phyloP scores from a whole-genome alignment of 495 filamentous ascomycete genomes.

The Hypoxylon crocopeplum region DNA sequence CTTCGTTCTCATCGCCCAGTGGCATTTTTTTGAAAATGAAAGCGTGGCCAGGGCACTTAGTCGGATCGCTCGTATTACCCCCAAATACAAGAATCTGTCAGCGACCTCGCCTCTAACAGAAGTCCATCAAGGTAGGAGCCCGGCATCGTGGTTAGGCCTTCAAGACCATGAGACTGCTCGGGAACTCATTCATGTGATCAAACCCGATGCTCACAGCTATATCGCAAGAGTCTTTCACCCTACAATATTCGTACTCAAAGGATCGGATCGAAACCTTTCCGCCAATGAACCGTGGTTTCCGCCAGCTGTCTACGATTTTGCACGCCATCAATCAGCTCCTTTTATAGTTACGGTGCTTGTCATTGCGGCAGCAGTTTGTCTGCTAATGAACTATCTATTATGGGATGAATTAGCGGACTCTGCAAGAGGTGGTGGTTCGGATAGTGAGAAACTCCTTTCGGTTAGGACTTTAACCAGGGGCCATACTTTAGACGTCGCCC shows the following conservation, averaged over 20 bases:
- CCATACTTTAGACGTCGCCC: conserved; percentile 69
- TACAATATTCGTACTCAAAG: conserved; percentile 68
- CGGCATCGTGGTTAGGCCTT: conserved; percentile 71
- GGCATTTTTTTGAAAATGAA: conserved; percentile 70
- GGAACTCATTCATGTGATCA: conserved; percentile 72
- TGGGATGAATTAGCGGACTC: conserved; percentile 56
- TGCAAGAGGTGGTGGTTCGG: conserved; percentile 41
- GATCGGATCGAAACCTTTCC: conserved; percentile 62
- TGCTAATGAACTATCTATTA: conserved; percentile 72
- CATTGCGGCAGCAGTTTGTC: conserved; percentile 60
- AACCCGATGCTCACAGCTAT: conserved; percentile 68
- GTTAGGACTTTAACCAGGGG: conserved; percentile 63
- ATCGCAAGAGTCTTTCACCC: conserved; percentile 73
- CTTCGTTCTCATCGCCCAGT: conserved; percentile 66
- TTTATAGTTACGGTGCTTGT: conserved; percentile 63
- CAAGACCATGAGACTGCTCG: conserved; percentile 77
- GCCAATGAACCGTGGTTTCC: conserved; percentile 50
- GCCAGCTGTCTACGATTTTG: conserved; percentile 62
- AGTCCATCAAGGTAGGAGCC: conserved; percentile 71
- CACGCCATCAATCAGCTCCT: conserved; percentile 60
- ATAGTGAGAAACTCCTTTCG: conserved; percentile 60
- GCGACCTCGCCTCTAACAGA: conserved; percentile 52
- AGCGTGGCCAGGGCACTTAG: conserved; percentile 51
- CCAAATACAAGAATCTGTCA: conserved; percentile 39
- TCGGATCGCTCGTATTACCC: conserved; percentile 43